These are phyloP conservation scores for Penicillium coprophilum DNA, from an alignment of 495 filamentous ascomycete species.

Conservation along the genomic window DNA sequence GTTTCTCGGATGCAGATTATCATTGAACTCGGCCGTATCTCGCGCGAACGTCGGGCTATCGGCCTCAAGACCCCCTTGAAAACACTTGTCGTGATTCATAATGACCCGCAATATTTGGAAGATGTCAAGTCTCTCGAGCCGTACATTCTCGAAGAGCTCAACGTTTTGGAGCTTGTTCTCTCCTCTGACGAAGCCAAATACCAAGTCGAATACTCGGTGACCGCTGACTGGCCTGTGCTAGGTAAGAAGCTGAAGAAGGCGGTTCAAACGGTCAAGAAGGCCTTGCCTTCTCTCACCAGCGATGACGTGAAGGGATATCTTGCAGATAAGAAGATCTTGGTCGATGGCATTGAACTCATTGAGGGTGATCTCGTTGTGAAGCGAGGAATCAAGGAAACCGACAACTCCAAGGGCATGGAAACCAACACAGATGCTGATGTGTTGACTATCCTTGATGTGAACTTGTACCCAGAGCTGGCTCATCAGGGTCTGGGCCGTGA, in stretches of 20 bases:
- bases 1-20: conserved; percentile 92
- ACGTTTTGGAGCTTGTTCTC: conserved; percentile 80
- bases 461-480: conserved; percentile 69
- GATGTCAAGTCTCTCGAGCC: conserved; percentile 80
- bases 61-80: conserved; percentile 89
- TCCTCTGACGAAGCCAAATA: conserved; percentile 86
- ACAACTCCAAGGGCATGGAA: conserved; percentile 68
- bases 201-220: conserved; percentile 83
- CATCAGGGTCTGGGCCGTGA: conserved; percentile 77
- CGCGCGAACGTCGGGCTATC: conserved; percentile 79
- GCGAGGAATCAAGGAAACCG: conserved; percentile 70
- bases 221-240: conserved; percentile 88
- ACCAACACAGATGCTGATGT: conserved; percentile 83
- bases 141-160: conserved; percentile 89
- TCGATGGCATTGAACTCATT: conserved; percentile 80
- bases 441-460: conserved; percentile 75
- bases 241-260: conserved; percentile 98
- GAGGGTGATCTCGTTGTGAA: conserved; percentile 82
- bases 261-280: conserved; percentile 84
- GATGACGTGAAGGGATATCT: conserved; percentile 76
- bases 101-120: conserved; percentile 76
- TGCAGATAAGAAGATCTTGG: conserved; percentile 64
- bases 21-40: conserved; percentile 84
- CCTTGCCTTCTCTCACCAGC: conserved; percentile 74
- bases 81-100: conserved; percentile 85